Percentiles rank a stretch among this genome's conserved stretches.
phyloP scores from a whole-genome alignment of 441 rosid genomes.

The Metrosideros polymorpha region DNA sequence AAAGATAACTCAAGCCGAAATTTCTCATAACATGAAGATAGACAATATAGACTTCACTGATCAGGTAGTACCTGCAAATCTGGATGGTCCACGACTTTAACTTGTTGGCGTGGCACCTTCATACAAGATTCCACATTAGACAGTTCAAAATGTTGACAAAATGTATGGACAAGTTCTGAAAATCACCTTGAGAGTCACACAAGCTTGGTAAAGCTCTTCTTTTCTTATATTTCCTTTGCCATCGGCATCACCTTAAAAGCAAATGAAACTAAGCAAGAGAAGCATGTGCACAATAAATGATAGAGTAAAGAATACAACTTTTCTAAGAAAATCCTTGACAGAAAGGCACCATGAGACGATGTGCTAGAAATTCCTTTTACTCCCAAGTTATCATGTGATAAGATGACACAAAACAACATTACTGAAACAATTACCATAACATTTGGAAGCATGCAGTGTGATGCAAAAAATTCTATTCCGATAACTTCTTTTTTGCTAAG shows the following conservation, averaged over 20 bases:
- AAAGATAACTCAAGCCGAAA: background rate
- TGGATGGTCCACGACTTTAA: constrained; percentile 60
- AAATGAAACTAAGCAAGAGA: background rate
- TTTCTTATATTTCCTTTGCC: constrained; percentile 63
- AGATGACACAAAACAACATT: background rate
- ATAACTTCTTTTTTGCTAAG: background rate
- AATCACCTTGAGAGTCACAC: constrained; percentile 65
- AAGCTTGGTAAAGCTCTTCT: constrained; percentile 56
- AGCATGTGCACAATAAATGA: background rate
- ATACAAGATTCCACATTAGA: background rate
- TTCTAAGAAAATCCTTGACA: background rate
- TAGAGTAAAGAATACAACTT: background rate
- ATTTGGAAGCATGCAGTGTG: background rate
- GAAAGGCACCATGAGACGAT: background rate
- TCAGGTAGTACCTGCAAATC: constrained; percentile 44
- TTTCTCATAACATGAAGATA: background rate
- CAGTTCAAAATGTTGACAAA: background rate
- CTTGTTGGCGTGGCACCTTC: constrained; percentile 53
- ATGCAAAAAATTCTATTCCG: background rate
- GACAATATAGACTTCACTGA: background rate
- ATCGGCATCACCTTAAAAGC: constrained; percentile 57
- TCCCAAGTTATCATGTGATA: background rate
- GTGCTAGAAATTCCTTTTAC: background rate
- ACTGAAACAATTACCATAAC: background rate
- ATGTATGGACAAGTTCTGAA: background rate